Conservation (phyloP, 352 stramenopile species). For the Globisporangium splendens region DNA sequence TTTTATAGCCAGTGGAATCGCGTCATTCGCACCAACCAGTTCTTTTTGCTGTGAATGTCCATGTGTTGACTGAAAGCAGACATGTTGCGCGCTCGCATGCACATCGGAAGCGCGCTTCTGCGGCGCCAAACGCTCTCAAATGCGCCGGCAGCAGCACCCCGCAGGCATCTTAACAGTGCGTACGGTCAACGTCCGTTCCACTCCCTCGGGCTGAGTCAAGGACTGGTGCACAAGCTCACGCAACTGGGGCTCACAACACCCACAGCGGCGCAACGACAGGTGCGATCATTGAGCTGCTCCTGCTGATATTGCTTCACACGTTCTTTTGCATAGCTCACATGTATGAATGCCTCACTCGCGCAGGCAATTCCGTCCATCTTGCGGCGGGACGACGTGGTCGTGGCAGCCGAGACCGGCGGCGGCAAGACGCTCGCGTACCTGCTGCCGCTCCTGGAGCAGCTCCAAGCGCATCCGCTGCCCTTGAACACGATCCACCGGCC, state of each 20-base stretch:
- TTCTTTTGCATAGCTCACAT: neutral
- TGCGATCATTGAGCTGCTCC: neutral
- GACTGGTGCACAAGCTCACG: constrained; percentile 32
- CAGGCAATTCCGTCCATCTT: constrained; percentile 59
- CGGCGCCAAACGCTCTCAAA: too few species aligned
- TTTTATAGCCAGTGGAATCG: too few species aligned
- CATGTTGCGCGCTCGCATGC: too few species aligned
- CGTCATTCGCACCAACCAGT: too few species aligned
- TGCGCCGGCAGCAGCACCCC: too few species aligned
- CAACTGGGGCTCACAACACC: constrained; percentile 36
- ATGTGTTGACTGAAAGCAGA: too few species aligned
- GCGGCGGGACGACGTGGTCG: constrained; percentile 74
- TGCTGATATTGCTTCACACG: too few species aligned
- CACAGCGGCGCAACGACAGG: constrained; percentile 47
- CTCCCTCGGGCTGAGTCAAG: constrained; percentile 40
- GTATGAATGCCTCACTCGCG: neutral
- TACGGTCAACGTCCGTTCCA: constrained; percentile 35
- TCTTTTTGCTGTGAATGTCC: too few species aligned
- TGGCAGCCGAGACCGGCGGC: constrained; percentile 93
- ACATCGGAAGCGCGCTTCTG: too few species aligned
- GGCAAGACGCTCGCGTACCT: constrained; percentile 97
- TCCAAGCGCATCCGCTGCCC: constrained; percentile 29
- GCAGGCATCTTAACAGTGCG: too few species aligned
- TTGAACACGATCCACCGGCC: constrained; percentile 41
- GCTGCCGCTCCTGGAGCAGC: constrained; percentile 85